Evolutionary conservation across 495 filamentous ascomycete species (phyloP), one percentile per base, ranked within the genome.

Genomic region (Xylaria sp.): DNA sequence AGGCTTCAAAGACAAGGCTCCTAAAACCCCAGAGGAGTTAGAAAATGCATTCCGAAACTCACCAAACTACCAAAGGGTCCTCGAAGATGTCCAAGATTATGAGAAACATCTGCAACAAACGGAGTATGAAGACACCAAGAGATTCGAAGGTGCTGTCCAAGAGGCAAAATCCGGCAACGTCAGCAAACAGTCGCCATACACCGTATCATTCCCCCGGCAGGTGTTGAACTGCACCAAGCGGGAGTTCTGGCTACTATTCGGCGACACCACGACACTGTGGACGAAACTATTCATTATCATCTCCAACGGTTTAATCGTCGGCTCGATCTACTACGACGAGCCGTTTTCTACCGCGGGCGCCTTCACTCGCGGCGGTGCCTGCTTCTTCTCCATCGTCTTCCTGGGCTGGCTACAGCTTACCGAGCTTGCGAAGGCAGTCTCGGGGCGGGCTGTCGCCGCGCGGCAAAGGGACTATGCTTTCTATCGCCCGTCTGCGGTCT

Each of bases 281-380:
- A 94, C 91, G 48, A 93, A 93, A 70, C 87, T 92, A 73, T 92
- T 93, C 79, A 93, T 93, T 75, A 90, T 93, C 72, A 79, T 94
- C 53, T 85, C 90, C 35, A 91, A 93, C 71, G 91, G 80, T n/a
- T 83, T 95, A 8, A 90, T 96, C 71, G 89, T 93, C 62, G 89
- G 90, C 0, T 91, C 90, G 48, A 80, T 94, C 44, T 94, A 94
- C 81, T 92, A 90, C 73, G 87, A 87, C 11, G 83, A 91, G 79
- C 81, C 90, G 0, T 72, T 86, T 41, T 84, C 90, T 72, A 92
- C 91, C 31, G 84, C 82, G 40, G 91, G 92, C 40, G 89, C 90
- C 2, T 94, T 94, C 77, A 81, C 87, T 9, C 86, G 91, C 59
- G 87, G 91, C 6, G 92, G 92, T 75, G 85, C 89, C 11, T 75